phyloP scores from a whole-genome alignment of 2,329 filamentous ascomycete species.

The Magnaporthiopsis poae region DNA sequence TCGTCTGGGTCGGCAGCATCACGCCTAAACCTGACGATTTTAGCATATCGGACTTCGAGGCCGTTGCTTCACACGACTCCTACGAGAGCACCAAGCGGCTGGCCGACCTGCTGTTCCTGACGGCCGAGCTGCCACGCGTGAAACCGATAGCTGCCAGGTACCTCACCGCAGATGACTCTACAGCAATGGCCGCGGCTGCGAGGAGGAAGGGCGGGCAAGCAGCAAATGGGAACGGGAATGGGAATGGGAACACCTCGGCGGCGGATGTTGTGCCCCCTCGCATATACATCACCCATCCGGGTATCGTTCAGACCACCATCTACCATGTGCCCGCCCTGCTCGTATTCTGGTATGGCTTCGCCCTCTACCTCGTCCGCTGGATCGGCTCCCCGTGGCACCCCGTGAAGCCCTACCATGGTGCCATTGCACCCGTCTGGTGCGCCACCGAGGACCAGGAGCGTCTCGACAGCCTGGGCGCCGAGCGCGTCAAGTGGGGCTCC shows the following conservation, averaged over 20 bases:
- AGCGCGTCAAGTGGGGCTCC: slow-evolving; percentile 74
- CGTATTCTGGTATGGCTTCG: slow-evolving; percentile 51
- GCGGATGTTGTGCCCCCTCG: slow-evolving; percentile 35
- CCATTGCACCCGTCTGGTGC: slow-evolving; percentile 68
- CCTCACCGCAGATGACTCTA: slow-evolving; percentile 30
- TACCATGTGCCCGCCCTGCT: slow-evolving; percentile 64
- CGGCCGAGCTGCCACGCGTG: slow-evolving; percentile 56
- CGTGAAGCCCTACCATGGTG: slow-evolving; percentile 65
- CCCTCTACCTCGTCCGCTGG: slow-evolving; percentile 63
- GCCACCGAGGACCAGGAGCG: slow-evolving; percentile 56
- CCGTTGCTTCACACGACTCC: slow-evolving; percentile 47
- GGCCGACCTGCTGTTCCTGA: slow-evolving; percentile 74
- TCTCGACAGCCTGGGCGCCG: slow-evolving; percentile 44
- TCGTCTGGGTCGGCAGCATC: slow-evolving; percentile 81
- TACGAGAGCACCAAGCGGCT: slow-evolving; percentile 86
- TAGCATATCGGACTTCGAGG: slow-evolving; percentile 39
- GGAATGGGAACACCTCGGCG: slow-evolving; percentile 5
- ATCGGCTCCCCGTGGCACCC: slow-evolving; percentile 84
- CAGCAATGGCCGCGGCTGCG: slow-evolving; percentile 6
- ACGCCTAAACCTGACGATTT: slow-evolving; percentile 66
- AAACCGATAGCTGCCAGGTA: slow-evolving; percentile 47
- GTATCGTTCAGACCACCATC: slow-evolving; percentile 73
- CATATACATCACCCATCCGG: slow-evolving; percentile 76
- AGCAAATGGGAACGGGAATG: slow-evolving; percentile 4
- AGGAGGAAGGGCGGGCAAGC: background rate